phyloP scores from a whole-genome alignment of 106 monocot genomes.

The Allium fistulosum region DNA sequence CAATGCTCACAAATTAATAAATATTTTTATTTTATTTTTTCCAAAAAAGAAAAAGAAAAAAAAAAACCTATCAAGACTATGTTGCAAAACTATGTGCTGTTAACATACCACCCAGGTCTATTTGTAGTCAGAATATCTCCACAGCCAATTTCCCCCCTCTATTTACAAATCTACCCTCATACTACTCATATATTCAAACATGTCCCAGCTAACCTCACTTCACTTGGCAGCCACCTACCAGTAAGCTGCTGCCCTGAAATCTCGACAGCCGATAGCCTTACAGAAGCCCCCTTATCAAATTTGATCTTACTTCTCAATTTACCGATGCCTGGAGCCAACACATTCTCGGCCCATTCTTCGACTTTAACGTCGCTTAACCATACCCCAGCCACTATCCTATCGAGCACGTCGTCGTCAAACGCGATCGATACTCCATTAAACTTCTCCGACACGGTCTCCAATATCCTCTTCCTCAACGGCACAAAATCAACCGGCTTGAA shows the following conservation, averaged over 20 bases:
- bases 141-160: not conserved
- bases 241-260: not conserved
- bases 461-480: slow-evolving; percentile 24
- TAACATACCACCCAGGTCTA: slow-evolving; percentile 3
- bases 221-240: slow-evolving; percentile 19
- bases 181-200: slow-evolving; percentile 4
- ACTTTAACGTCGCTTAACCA: slow-evolving; percentile 46
- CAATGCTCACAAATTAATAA: too few species aligned
- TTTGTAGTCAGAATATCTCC: not conserved
- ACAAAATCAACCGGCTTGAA: slow-evolving; percentile 84
- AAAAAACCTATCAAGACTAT: slow-evolving; percentile 5
- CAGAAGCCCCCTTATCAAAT: not conserved
- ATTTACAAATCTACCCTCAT: slow-evolving; percentile 19
- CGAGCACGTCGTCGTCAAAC: slow-evolving; percentile 56
- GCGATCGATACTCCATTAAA: slow-evolving; percentile 22
- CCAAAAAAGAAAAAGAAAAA: not conserved
- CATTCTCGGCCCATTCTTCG: slow-evolving; percentile 61
- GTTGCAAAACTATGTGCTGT: slow-evolving; percentile 6
- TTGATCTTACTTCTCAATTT: slow-evolving; percentile 25
- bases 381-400: slow-evolving; percentile 45
- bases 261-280: slow-evolving; percentile 31
- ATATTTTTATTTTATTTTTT: too few species aligned
- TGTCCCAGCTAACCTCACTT: slow-evolving; percentile 23
- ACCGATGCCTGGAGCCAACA: slow-evolving; percentile 37
- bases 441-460: slow-evolving; percentile 38